Evolutionary conservation across 192 early-diverging fungal species (phyloP).

Genomic region (Diversispora epigaea): DNA sequence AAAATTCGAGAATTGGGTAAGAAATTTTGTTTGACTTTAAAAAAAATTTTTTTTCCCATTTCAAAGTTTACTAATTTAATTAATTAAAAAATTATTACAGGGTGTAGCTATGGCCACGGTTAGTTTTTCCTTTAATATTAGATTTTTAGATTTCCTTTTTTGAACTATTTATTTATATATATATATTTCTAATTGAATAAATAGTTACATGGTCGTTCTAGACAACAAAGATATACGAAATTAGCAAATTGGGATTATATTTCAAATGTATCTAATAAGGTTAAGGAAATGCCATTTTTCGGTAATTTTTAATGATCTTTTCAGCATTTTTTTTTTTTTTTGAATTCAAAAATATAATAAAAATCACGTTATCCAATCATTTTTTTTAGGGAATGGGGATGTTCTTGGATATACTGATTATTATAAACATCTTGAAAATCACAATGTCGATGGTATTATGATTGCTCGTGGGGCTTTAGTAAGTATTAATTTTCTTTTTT

Average conservation of each 20-base stretch:
- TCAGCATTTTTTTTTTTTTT: not conserved
- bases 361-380: too few species aligned
- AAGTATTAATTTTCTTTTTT: not conserved
- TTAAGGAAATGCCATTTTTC: conserved; percentile 58
- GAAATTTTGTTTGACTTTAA: not conserved
- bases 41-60: not conserved
- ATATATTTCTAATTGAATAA: not conserved
- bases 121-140: not conserved
- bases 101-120: conserved; percentile 64
- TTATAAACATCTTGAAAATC: conserved; percentile 61
- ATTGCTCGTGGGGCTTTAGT: conserved; percentile 72
- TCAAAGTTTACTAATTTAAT: not conserved
- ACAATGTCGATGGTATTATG: conserved; percentile 82
- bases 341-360: too few species aligned
- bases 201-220: conserved; percentile 85
- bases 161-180: not conserved
- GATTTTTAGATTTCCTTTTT: not conserved
- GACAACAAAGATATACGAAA: conserved; percentile 89
- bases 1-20: conserved; percentile 59
- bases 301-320: conserved; percentile 46
- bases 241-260: conserved; percentile 94
- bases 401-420: conserved; percentile 84
- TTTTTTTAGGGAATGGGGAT: conserved; percentile 71
- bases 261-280: conserved; percentile 48
- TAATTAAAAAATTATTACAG: conserved; percentile 18